Evolutionary conservation across 768 basidiomycete genomes (phyloP).

Genomic region (Scleroderma bovista): DNA sequence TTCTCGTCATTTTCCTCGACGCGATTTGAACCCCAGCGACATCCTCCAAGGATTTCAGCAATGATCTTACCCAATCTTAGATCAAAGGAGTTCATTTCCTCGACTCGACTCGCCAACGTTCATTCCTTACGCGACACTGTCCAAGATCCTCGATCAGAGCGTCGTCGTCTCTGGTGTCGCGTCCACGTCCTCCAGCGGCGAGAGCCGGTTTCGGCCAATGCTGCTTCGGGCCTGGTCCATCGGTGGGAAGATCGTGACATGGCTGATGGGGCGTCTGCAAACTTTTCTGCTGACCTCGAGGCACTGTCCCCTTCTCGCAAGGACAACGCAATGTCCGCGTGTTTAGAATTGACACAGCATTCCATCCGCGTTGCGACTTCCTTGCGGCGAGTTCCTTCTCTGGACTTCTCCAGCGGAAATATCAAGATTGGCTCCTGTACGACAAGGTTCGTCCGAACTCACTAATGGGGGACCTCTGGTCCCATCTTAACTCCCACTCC

Average conservation of each 20-base stretch:
- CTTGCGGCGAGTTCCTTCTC: constrained; percentile 16
- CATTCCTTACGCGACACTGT: too few species aligned
- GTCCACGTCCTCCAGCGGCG: neutral
- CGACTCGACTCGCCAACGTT: too few species aligned
- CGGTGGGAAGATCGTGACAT: constrained; percentile 15
- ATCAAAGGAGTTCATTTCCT: neutral
- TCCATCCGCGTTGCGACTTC: constrained; percentile 7
- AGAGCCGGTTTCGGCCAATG: constrained; percentile 1
- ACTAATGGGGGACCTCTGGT: constrained; percentile 10
- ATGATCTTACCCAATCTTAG: constrained; percentile 1
- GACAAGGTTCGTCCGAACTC: constrained; percentile 15
- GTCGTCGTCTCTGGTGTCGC: neutral
- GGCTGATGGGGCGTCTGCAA: constrained; percentile 8
- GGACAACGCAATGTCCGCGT: constrained; percentile 29
- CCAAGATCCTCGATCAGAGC: constrained; percentile 1
- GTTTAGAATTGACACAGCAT: constrained; percentile 17
- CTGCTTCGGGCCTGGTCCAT: constrained; percentile 8
- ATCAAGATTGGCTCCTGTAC: constrained; percentile 20
- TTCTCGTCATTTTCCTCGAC: too few species aligned
- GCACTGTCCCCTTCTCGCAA: constrained; percentile 7
- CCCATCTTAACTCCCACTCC: constrained; percentile 24
- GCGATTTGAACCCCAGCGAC: too few species aligned
- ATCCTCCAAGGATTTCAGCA: neutral
- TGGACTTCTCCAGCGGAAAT: constrained; percentile 9
- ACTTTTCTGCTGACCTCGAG: constrained; percentile 18